Evolutionary conservation across 495 filamentous ascomycete genomes (phyloP), one percentile per base, ranked within the genome.

Genomic region (Neurospora sp.): DNA sequence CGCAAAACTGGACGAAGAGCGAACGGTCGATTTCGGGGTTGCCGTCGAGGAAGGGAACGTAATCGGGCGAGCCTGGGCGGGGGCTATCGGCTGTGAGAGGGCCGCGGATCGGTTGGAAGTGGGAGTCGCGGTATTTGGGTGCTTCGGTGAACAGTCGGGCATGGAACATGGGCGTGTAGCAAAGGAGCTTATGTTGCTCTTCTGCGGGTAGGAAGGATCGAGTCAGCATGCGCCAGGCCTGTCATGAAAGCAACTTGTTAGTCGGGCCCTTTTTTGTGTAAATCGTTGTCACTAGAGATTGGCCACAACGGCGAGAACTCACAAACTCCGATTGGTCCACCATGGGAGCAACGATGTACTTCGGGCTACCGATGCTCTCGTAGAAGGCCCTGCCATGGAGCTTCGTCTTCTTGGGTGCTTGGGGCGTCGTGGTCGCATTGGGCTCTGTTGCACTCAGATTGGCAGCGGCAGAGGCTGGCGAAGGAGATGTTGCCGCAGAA

Each of bases 261-360:
- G 53, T 61, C 14, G 27, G 27, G 27, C 27, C 10, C 1, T 59
- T 70, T 9, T 61, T 72, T 37, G 14, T 40, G 17, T 61, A 14
- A 20, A 70, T 9, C 70, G 71, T 9, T 6, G 72, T 80, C 59
- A 81, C 74, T 42, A 42, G 35, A 68, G 3, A 68, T 72, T 17
- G 20, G n/a, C 41, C 35, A 27, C 1, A 44, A 45, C 37, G 31
- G 37, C 38, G 74, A 71, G 71, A 39, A 84, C 90, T 73, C 85
- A 97, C 95, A 83, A 97, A 97, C 84, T 99, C 96, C 4, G 94
- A 97, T 78, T 97, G 92, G 75, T 98, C 96, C 27, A 99, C 96
- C 96, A 99, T 99, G 40, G 96, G 96, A 41, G 96, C 96, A 38
- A 99, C 87, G 48, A 98, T 88, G 74, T 92, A 90, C 78, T 92